These are phyloP conservation scores for Gomphus sp. DNA, from an alignment of 1,284 basidiomycete species.

Conservation along the genomic window DNA sequence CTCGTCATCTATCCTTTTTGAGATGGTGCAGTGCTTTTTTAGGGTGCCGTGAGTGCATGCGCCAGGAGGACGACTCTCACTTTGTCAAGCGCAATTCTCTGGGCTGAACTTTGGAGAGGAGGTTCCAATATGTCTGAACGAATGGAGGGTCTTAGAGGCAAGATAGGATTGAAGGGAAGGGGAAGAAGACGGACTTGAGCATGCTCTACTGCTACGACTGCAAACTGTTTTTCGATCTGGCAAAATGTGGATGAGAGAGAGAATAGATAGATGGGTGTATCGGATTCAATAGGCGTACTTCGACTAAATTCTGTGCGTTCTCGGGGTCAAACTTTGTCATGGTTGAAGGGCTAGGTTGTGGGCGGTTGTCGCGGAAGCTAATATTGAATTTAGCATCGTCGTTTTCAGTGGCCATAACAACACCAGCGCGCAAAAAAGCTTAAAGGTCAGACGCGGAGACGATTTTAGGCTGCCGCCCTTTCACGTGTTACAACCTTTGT, in stretches of 20 bases:
- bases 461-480: background rate
- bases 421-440: too few species aligned
- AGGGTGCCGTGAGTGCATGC: background rate
- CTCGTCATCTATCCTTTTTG: constrained; percentile 88
- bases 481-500: background rate
- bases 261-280: too few species aligned
- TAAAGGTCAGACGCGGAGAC: too few species aligned
- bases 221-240: constrained; percentile 98
- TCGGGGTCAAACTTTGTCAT: constrained; percentile 66
- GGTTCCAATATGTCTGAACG: constrained; percentile 89
- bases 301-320: constrained; percentile 80
- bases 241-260: constrained; percentile 1
- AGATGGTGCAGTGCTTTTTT: too few species aligned
- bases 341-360: too few species aligned
- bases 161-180: background rate
- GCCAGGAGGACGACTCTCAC: constrained; percentile 32
- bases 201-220: constrained; percentile 94
- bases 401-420: background rate
- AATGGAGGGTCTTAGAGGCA: background rate
- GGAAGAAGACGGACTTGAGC: constrained; percentile 67
- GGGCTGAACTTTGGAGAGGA: constrained; percentile 78
- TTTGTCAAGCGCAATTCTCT: constrained; percentile 73
- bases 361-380: background rate
- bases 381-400: too few species aligned
- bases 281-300: constrained; percentile 39